A percentile compares a stretch with the other conserved stretches of the same genome.
These are phyloP conservation scores for Aspergillus olivimuriae DNA, from an alignment of 495 filamentous ascomycete genomes.

Conservation along the genomic window DNA sequence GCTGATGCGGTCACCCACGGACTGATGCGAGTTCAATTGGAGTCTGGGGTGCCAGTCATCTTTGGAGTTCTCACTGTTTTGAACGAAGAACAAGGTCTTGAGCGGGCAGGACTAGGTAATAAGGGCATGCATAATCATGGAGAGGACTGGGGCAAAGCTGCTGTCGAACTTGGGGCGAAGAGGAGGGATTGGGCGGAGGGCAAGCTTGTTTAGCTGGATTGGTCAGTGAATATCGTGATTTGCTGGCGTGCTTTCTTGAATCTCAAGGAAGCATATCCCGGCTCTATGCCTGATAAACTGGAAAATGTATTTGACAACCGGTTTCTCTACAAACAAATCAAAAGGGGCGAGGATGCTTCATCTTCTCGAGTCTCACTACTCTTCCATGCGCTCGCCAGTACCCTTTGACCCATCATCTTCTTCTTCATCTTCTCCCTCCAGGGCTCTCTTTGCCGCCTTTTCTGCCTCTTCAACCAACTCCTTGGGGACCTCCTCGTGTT, in stretches of 20 bases:
- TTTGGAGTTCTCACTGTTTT: constrained; percentile 91
- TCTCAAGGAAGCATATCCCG: too few species aligned
- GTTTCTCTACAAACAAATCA: too few species aligned
- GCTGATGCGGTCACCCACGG: constrained; percentile 84
- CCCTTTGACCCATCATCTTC: constrained; percentile 59
- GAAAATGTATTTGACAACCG: too few species aligned
- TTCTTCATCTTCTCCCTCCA: constrained; percentile 67
- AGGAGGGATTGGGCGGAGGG: constrained; percentile 42
- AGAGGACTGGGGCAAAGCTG: constrained; percentile 75
- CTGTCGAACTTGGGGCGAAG: constrained; percentile 45
- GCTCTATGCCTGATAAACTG: too few species aligned
- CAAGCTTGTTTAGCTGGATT: constrained; percentile 28
- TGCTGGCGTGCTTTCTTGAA: too few species aligned
- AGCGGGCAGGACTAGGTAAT: constrained; percentile 68
- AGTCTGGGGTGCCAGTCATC: constrained; percentile 79
- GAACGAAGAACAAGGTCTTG: constrained; percentile 78
- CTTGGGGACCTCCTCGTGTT: constrained; percentile 86
- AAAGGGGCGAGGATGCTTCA: too few species aligned
- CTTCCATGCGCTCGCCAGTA: constrained; percentile 67
- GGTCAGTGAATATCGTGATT: background rate
- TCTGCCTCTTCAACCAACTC: constrained; percentile 87
- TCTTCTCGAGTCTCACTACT: constrained; percentile 41
- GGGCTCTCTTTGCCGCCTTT: constrained; percentile 63
- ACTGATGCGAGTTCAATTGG: constrained; percentile 88
- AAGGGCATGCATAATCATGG: constrained; percentile 70